Evolutionary conservation across 345 rosid species (phyloP), one percentile per base, ranked within the genome.

Genomic region (Firmiana major): DNA sequence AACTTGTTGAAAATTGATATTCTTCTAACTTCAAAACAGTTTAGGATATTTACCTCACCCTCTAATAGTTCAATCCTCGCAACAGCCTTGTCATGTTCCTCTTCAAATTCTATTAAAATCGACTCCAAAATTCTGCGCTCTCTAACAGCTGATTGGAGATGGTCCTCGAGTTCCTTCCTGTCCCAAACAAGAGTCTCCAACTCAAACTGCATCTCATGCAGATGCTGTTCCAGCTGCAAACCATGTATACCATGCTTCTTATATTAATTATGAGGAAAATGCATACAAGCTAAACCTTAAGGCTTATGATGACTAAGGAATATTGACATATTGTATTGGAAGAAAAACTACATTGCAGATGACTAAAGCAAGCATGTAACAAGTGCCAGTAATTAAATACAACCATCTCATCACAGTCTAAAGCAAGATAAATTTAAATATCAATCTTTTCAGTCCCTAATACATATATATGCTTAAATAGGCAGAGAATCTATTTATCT

Each of bases 171-270:
- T 80, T 87, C 89, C 72, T 88, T 85, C 79, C 85, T 86, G 13
- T 88, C 85, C 88, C 87, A 84, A 51, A 83, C 77, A 62, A 90
- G 88, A 78, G 62, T 81, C 81, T 89, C 90, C 80, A 92, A 51
- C 83, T 87, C 91, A 67, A 82, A 85, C 76, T 83, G 82, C 88
- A 88, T 73, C 75, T 86, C 85, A 28, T 71, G 70, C 74, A 88
- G 67, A 73, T 83, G 79, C 70, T 86, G 84, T 77, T 92, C 96
- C 83, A 95, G 87, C 99, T 95, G 90, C 79, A 89, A 80, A 78
- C 9, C 40, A 43, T 22, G 49, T 24, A 43, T 22, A 63, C 13
- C 71, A 31, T 77, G 28, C 78, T 24, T n/a, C 21, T 36, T 24
- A 80, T 24, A 46, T 43, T 24, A 75, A 62, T 75, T 48, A 63